Evolutionary conservation across 306 rosid species (phyloP).

Genomic region (Citrullus mucosospermus): DNA sequence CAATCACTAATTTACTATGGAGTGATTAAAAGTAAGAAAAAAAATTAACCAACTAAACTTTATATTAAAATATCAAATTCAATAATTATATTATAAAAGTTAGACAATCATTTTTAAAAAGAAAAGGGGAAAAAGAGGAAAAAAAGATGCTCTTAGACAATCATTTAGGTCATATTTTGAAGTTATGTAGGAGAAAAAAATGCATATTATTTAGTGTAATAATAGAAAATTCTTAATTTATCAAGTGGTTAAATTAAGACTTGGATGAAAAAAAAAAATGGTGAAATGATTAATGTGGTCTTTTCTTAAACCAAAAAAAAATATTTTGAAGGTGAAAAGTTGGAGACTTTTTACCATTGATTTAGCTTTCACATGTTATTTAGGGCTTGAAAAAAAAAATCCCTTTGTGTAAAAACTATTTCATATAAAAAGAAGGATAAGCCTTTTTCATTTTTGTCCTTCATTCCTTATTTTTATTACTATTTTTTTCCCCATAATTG

Average conservation of each 20-base stretch:
- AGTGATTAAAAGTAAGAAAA: no score
- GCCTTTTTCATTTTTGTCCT: background rate
- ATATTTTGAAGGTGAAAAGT: background rate
- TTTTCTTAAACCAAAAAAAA: background rate
- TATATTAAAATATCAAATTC: background rate
- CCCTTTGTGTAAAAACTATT: background rate
- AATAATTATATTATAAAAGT: background rate
- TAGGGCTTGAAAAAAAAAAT: background rate
- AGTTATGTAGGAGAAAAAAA: background rate
- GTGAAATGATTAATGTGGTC: background rate
- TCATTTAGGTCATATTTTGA: background rate
- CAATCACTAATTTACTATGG: no score
- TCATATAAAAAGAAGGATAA: background rate
- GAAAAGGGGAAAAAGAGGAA: no score
- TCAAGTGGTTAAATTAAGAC: background rate
- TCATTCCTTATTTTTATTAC: background rate
- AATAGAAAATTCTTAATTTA: background rate
- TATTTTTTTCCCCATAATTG: background rate
- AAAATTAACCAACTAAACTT: no score
- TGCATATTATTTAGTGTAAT: background rate
- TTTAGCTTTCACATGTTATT: background rate
- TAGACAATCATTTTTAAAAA: background rate
- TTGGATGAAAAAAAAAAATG: background rate
- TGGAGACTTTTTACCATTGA: background rate
- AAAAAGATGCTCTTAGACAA: background rate